phyloP scores from a whole-genome alignment of 345 rosid genomes.

The Salix arbutifolia region DNA sequence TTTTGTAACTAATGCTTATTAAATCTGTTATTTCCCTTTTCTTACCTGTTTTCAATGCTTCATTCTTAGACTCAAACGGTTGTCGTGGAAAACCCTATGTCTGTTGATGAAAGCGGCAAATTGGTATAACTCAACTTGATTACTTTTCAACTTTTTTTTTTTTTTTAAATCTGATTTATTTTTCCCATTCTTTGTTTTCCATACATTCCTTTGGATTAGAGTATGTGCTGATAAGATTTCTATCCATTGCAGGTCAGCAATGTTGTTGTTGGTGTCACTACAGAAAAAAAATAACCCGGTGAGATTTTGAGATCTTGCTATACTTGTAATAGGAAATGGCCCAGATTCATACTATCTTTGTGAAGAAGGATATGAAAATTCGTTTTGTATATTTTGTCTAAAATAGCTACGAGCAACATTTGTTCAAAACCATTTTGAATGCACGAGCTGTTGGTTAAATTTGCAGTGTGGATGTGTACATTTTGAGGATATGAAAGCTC shows the following conservation, averaged over 20 bases:
- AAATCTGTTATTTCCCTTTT: slow-evolving; percentile 2
- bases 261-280: slow-evolving; percentile 90
- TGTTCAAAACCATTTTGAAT: slow-evolving; percentile 5
- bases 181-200: not conserved
- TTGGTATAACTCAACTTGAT: slow-evolving; percentile 43
- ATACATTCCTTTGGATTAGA: not conserved
- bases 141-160: too few species aligned
- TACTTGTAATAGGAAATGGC: slow-evolving; percentile 20
- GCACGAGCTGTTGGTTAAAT: not conserved
- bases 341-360: slow-evolving; percentile 2
- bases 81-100: slow-evolving; percentile 95
- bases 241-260: slow-evolving; percentile 69
- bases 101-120: slow-evolving; percentile 93
- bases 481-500: slow-evolving; percentile 18
- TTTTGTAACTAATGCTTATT: not conserved
- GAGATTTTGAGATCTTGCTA: slow-evolving; percentile 11
- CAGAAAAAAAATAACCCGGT: slow-evolving; percentile 54
- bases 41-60: slow-evolving; percentile 24
- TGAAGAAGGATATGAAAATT: slow-evolving; percentile 16
- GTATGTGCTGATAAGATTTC: not conserved
- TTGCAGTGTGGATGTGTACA: slow-evolving; percentile 29
- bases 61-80: slow-evolving; percentile 74
- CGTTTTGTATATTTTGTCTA: slow-evolving; percentile 46
- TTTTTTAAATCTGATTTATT: not conserved
- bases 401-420: slow-evolving; percentile 15